A percentile compares a stretch with the other conserved stretches of the same genome.
phyloP scores from a whole-genome alignment of 345 rosid species.

The Pelargonium nanum region DNA sequence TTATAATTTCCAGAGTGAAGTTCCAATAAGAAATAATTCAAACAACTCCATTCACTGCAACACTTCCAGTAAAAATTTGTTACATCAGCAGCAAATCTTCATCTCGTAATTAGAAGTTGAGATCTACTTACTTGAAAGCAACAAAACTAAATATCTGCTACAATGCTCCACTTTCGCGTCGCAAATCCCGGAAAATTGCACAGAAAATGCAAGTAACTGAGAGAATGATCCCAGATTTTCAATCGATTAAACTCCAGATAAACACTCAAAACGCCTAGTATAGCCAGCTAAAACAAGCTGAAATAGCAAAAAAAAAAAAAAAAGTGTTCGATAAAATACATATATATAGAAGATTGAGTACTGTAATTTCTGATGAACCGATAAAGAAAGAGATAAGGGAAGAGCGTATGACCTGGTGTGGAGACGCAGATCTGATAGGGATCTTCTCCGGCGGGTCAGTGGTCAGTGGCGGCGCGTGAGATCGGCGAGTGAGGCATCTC shows the following conservation, averaged over 20 bases:
- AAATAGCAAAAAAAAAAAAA: not conserved
- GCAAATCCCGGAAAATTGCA: not conserved
- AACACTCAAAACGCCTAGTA: not conserved
- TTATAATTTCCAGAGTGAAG: not conserved
- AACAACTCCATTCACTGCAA: not conserved
- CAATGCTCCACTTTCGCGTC: not conserved
- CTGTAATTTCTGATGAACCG: not conserved
- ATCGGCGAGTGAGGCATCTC: not conserved
- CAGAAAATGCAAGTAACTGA: not conserved
- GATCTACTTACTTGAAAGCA: not conserved
- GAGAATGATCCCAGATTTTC: not conserved
- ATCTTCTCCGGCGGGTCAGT: not conserved
- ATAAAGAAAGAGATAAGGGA: not conserved
- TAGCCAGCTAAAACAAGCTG: not conserved
- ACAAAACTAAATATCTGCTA: not conserved
- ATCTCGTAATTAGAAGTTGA: not conserved
- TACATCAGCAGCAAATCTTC: not conserved
- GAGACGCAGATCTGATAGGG: not conserved
- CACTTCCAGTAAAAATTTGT: not conserved
- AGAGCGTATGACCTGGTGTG: not conserved
- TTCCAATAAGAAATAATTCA: not conserved
- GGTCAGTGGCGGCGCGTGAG: not conserved
- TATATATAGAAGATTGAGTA: not conserved
- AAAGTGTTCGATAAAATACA: not conserved
- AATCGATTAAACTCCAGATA: not conserved